These are phyloP conservation scores for Acmispon strigosus DNA, from an alignment of 306 rosid genomes.

Conservation along the genomic window DNA sequence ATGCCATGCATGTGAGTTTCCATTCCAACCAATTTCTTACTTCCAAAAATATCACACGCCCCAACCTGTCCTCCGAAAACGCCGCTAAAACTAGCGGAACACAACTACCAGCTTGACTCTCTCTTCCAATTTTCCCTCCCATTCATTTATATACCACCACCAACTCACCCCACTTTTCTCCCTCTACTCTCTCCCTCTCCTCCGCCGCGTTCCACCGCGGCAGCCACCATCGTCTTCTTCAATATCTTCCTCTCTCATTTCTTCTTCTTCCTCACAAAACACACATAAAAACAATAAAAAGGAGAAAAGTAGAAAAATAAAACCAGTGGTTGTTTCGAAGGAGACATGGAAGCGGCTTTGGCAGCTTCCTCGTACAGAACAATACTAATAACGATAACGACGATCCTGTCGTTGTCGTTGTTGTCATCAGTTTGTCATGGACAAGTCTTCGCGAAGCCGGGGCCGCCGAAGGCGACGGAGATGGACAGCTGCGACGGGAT, in stretches of 20 bases:
- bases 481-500: slow-evolving; percentile 56
- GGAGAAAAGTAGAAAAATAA: background rate
- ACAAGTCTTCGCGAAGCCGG: slow-evolving; percentile 25
- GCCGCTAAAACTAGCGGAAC: slow-evolving; percentile 51
- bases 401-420: background rate
- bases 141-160: slow-evolving; percentile 18
- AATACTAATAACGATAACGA: background rate
- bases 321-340: background rate
- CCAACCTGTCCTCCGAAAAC: slow-evolving; percentile 20
- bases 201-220: slow-evolving; percentile 48
- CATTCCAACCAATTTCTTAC: background rate
- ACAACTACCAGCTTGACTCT: slow-evolving; percentile 25
- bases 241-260: background rate
- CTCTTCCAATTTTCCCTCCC: slow-evolving; percentile 23
- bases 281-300: background rate
- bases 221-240: background rate
- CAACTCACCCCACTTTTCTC: slow-evolving; percentile 8
- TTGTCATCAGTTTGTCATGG: slow-evolving; percentile 22
- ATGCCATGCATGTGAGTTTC: background rate
- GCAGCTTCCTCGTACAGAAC: slow-evolving; percentile 1
- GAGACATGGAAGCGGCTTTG: slow-evolving; percentile 21
- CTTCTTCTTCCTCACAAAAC: background rate
- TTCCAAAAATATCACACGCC: background rate
- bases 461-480: slow-evolving; percentile 7
- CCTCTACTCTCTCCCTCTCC: background rate